A percentile compares a stretch with the other conserved stretches of the same genome.
These are phyloP conservation scores for Aspergillus tanneri DNA, from an alignment of 2,329 filamentous ascomycete genomes.

Conservation along the genomic window DNA sequence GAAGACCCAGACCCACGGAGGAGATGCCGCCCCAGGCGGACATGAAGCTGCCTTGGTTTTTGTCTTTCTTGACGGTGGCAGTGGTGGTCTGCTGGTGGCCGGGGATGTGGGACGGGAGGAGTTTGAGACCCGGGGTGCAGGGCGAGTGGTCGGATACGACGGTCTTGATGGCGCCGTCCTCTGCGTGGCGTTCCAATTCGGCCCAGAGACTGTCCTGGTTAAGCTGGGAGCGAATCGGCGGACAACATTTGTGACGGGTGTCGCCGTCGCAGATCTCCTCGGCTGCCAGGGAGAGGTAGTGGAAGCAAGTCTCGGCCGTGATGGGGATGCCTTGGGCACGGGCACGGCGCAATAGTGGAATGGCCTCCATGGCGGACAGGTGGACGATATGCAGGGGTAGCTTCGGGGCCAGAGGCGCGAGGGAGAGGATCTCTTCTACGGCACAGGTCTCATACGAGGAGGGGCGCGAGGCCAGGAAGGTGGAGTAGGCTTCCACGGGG, in stretches of 20 bases:
- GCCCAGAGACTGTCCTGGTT: slow-evolving; percentile 88
- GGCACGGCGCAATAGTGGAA: slow-evolving; percentile 74
- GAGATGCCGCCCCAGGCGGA: slow-evolving; percentile 95
- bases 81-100: slow-evolving; percentile 34
- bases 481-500: slow-evolving; percentile 74
- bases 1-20: slow-evolving; percentile 86
- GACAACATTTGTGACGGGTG: slow-evolving; percentile 92
- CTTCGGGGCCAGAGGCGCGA: slow-evolving; percentile 75
- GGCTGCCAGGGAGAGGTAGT: slow-evolving; percentile 82
- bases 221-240: slow-evolving; percentile 75
- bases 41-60: slow-evolving; percentile 77
- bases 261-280: slow-evolving; percentile 82
- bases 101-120: slow-evolving; percentile 71
- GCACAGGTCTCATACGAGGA: slow-evolving; percentile 89
- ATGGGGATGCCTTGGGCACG: slow-evolving; percentile 74
- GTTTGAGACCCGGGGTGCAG: slow-evolving; percentile 91
- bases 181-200: slow-evolving; percentile 62
- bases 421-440: slow-evolving; percentile 77
- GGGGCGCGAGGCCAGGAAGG: slow-evolving; percentile 88
- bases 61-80: slow-evolving; percentile 34
- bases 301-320: slow-evolving; percentile 93
- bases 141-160: slow-evolving; percentile 95
- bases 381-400: slow-evolving; percentile 93
- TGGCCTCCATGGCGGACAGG: slow-evolving; percentile 82
- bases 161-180: slow-evolving; percentile 81